Conservation (phyloP, 257 asterid genomes). For the Jacaranda mimosifolia region DNA sequence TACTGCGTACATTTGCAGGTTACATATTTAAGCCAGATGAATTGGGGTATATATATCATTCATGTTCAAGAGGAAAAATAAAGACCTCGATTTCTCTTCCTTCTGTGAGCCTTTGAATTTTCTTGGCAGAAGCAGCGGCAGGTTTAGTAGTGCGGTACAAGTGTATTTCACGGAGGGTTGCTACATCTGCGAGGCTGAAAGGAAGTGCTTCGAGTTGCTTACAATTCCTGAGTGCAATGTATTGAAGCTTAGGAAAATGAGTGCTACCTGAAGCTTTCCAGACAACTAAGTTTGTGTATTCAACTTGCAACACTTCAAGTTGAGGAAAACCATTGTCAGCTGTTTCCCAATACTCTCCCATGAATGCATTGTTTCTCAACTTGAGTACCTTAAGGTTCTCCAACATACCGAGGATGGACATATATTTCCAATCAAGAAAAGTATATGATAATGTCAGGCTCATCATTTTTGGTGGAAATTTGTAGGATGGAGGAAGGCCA, state of each 20-base stretch:
- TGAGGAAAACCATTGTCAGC: slow-evolving; percentile 25
- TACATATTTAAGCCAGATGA: too few relatives aligned
- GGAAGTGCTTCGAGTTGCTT: slow-evolving; percentile 45
- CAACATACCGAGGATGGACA: slow-evolving; percentile 45
- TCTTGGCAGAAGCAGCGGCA: slow-evolving; percentile 42
- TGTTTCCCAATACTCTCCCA: slow-evolving; percentile 44
- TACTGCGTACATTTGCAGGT: too few relatives aligned
- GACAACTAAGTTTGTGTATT: slow-evolving; percentile 36
- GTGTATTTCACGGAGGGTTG: slow-evolving; percentile 41
- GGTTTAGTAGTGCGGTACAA: slow-evolving; percentile 20
- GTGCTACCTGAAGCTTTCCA: slow-evolving; percentile 47
- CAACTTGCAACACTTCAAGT: slow-evolving; percentile 47
- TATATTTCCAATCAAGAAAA: slow-evolving; percentile 47
- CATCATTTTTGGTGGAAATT: slow-evolving; percentile 43
- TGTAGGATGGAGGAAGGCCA: slow-evolving; percentile 25
- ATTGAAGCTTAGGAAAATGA: slow-evolving; percentile 44
- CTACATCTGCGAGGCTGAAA: slow-evolving; percentile 34
- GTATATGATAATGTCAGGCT: slow-evolving; percentile 37
- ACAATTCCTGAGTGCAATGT: slow-evolving; percentile 43
- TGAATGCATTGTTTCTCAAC: slow-evolving; percentile 42
- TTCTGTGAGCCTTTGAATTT: neutral
- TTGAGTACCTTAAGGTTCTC: slow-evolving; percentile 44
- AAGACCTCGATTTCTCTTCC: slow-evolving; percentile 33
- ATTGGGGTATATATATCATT: too few relatives aligned
- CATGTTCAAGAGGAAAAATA: slow-evolving; percentile 43